phyloP scores from a whole-genome alignment of 2,329 filamentous ascomycete species.

The Botrytis hyacinthi region DNA sequence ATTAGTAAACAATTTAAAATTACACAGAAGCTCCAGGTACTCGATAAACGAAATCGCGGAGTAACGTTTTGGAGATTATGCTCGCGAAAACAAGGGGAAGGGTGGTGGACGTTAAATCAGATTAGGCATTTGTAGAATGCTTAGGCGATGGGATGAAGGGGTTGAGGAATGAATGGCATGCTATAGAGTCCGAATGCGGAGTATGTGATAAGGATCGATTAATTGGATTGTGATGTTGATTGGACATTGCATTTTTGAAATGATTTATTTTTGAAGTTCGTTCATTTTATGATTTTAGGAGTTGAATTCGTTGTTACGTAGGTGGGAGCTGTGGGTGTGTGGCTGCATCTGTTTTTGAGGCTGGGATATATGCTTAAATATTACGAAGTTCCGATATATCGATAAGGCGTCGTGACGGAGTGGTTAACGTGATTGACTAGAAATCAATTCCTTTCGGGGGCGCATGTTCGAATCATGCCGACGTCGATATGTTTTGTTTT shows the following conservation, averaged over 20 bases:
- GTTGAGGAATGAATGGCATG: not conserved
- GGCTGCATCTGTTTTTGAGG: not conserved
- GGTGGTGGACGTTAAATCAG: not conserved
- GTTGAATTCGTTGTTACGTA: not conserved
- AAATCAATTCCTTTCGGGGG: slow-evolving; percentile 15
- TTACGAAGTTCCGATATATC: too few species aligned
- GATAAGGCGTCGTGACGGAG: slow-evolving; percentile 12
- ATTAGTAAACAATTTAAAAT: not conserved
- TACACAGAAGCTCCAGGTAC: not conserved
- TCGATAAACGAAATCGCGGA: not conserved
- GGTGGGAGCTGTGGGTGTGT: not conserved
- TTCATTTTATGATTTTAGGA: not conserved
- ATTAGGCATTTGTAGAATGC: not conserved
- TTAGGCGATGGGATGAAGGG: slow-evolving; percentile 8
- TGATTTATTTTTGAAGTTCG: not conserved
- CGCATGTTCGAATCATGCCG: slow-evolving; percentile 19
- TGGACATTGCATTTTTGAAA: not conserved
- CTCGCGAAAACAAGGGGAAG: not conserved
- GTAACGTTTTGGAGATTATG: not conserved
- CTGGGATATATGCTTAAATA: too few species aligned
- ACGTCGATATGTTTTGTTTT: not conserved
- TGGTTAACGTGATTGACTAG: slow-evolving; percentile 15
- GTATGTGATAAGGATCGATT: not conserved
- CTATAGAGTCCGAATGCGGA: not conserved
- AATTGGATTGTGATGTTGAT: not conserved